A percentile compares a stretch with the other conserved stretches of the same genome.
Conservation (phyloP, 371 early-diverging fungal species). For the Fennellomyces sp. region DNA sequence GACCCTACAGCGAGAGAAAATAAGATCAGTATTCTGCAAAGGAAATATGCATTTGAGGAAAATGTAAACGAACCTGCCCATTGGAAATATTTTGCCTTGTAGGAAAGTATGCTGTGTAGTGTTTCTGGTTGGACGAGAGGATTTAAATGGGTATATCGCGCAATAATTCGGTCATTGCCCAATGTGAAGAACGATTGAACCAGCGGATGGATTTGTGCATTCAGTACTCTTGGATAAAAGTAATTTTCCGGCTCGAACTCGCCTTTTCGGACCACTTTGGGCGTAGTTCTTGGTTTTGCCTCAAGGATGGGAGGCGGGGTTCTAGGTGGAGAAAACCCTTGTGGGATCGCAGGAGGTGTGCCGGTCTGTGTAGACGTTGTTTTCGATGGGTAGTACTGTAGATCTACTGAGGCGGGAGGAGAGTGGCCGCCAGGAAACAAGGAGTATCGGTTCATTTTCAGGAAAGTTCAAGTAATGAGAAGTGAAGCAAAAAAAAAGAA, state of each 20-base stretch:
- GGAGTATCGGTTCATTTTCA: background rate
- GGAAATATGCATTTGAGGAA: background rate
- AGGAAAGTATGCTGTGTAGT: slow-evolving; percentile 68
- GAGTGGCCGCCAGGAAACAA: background rate
- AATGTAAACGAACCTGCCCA: slow-evolving; percentile 78
- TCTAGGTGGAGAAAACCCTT: slow-evolving; percentile 34
- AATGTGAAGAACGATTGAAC: slow-evolving; percentile 87
- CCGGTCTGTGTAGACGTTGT: slow-evolving; percentile 13
- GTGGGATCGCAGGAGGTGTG: slow-evolving; percentile 12
- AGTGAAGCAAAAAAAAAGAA: no score
- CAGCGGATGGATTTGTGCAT: slow-evolving; percentile 89
- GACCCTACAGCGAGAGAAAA: slow-evolving; percentile 57
- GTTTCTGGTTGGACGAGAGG: slow-evolving; percentile 76
- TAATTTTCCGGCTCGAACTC: slow-evolving; percentile 90
- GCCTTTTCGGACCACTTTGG: slow-evolving; percentile 54
- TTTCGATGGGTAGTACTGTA: background rate
- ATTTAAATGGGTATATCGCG: slow-evolving; percentile 89
- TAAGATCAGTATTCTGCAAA: background rate
- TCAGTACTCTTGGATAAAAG: slow-evolving; percentile 92
- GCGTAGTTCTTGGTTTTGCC: slow-evolving; percentile 10
- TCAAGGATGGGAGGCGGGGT: slow-evolving; percentile 31
- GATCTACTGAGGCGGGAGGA: slow-evolving; percentile 1
- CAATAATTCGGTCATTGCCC: slow-evolving; percentile 90
- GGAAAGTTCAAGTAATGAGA: no score
- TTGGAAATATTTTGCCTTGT: slow-evolving; percentile 83